Evolutionary conservation across 2,329 filamentous ascomycete genomes (phyloP).

Genomic region (Cladophialophora chaetospira): DNA sequence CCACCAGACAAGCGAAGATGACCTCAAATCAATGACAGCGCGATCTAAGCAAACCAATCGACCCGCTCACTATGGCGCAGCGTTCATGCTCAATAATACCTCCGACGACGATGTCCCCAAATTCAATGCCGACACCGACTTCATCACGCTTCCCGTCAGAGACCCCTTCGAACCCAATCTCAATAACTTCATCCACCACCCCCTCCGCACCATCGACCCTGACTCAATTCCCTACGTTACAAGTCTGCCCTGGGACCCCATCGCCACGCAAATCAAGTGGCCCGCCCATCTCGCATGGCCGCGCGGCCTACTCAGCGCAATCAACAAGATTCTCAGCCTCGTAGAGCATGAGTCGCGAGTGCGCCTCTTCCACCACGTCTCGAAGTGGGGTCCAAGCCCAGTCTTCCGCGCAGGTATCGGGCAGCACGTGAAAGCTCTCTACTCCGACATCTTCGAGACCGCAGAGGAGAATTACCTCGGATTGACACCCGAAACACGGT

Average conservation of each 20-base stretch:
- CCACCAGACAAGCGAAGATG: constrained; percentile 3
- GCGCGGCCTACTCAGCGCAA: constrained; percentile 12
- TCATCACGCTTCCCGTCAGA: not conserved
- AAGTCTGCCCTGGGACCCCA: constrained; percentile 24
- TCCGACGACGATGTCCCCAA: constrained; percentile 18
- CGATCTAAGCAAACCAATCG: not conserved
- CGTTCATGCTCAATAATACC: constrained; percentile 22
- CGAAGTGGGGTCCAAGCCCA: constrained; percentile 24
- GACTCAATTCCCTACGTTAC: constrained; percentile 22
- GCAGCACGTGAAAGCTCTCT: constrained; percentile 14
- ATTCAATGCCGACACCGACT: not conserved
- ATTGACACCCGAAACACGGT: constrained; percentile 19
- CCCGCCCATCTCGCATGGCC: constrained; percentile 7
- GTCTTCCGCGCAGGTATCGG: constrained; percentile 23
- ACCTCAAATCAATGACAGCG: not conserved
- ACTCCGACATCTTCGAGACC: constrained; percentile 17
- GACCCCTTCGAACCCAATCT: not conserved
- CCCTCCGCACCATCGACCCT: constrained; percentile 22
- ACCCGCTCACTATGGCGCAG: constrained; percentile 21
- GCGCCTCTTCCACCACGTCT: constrained; percentile 26
- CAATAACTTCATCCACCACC: constrained; percentile 3
- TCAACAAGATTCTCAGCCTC: constrained; percentile 24
- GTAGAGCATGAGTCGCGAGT: constrained; percentile 24
- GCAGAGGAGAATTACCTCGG: constrained; percentile 17
- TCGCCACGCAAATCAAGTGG: constrained; percentile 22